These are phyloP conservation scores for Amylocystis lapponica DNA, from an alignment of 768 basidiomycete genomes.

Conservation along the genomic window DNA sequence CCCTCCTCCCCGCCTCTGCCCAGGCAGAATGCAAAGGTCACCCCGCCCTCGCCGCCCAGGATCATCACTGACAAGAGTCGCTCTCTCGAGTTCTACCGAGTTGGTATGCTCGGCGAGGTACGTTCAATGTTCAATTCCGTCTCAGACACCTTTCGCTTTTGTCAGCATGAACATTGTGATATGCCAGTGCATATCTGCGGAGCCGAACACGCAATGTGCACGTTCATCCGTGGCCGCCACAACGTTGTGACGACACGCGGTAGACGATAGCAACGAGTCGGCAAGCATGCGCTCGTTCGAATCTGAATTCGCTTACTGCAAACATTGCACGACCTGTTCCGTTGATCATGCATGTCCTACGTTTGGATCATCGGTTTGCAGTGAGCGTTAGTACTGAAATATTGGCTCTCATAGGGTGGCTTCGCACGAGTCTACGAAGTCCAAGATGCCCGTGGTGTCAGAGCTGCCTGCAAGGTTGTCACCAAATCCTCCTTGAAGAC, in stretches of 20 bases:
- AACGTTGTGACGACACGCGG: no score
- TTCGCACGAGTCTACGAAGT: constrained; percentile 97
- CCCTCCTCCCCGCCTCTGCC: constrained; percentile 59
- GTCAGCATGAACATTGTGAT: background rate
- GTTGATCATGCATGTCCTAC: background rate
- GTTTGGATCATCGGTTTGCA: background rate
- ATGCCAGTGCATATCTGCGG: background rate
- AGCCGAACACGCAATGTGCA: no score
- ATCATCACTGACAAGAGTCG: constrained; percentile 64
- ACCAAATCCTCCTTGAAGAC: constrained; percentile 89
- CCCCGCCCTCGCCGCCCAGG: constrained; percentile 76
- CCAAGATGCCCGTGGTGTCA: constrained; percentile 57
- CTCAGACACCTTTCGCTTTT: no score
- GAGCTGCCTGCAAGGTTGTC: constrained; percentile 90
- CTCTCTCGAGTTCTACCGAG: constrained; percentile 53
- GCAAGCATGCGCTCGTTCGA: no score
- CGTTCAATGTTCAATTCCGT: no score
- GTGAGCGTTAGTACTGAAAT: no score
- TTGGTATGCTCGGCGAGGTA: constrained; percentile 89
- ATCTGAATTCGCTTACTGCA: no score
- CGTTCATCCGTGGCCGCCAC: background rate
- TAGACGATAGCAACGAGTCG: no score
- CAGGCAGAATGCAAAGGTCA: constrained; percentile 76
- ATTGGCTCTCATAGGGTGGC: constrained; percentile 62
- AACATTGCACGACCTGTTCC: no score